Evolutionary conservation across 768 basidiomycete genomes (phyloP), one percentile per base, ranked within the genome.

Genomic region (Podaxis sp.): DNA sequence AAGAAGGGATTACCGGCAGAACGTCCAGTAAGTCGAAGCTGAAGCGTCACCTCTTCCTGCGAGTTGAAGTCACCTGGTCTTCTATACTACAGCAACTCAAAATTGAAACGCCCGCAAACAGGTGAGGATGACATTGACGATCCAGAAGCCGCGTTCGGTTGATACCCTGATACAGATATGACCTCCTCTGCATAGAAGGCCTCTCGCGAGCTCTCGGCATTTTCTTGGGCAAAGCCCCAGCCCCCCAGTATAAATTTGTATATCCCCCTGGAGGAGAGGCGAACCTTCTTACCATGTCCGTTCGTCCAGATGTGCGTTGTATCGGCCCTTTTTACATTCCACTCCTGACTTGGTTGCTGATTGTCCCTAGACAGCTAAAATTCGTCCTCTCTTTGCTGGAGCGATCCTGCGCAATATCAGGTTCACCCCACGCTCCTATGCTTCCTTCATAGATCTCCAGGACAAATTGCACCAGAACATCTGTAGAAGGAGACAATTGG

Each of bases 401-500:
- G 95, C 95, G 9, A 79, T 98, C 60, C 81, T 99, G 50, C 91
- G 97, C 64, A 90, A 95, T 68, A 76, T 98, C 69, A 87, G 85
- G 66, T 95, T 99, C 77, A 93, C 91, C 28, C 86, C 86, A 46
- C 81, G 83, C 55, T 94, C 92, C 40, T 98, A 98, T 71, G 91
- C 90, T 25, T 95, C 93, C 63, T 98, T 99, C 84, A 96, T 99
- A 67, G 97, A 98, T 70, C 78, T 99, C n/a, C 97, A 99, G 76
- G 97, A 99, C 71, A 99, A 98, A 74, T 81, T 99, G 53, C 97
- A 99, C 71, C 91, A 95, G 69, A 99, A 99, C 73, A 84, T 99
- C 36, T 95, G 93, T 69, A 81, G 97, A 60, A 80, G 90, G 64
- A 80, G 97, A 60, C 91, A 90, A 69, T 84, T 99, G 47, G 97